A percentile compares a stretch with the other conserved stretches of the same genome.
Evolutionary conservation across 73 alveolate species (phyloP).

Genomic region (Tetrahymena elliotti): DNA sequence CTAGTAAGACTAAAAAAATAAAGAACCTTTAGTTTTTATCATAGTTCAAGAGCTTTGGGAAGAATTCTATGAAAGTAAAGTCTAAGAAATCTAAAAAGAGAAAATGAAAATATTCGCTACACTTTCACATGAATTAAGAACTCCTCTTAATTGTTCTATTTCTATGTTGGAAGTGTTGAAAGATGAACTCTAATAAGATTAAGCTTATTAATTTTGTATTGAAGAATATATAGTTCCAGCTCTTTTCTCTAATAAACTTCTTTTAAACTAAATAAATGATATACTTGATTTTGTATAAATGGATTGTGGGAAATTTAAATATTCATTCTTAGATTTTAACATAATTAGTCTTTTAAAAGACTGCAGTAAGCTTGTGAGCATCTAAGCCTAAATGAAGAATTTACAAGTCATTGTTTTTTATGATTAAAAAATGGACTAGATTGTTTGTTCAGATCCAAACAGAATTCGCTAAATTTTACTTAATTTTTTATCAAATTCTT

Average conservation of each 20-base stretch:
- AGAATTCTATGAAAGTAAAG: background rate
- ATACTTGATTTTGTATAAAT: slow-evolving; percentile 19
- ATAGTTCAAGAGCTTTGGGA: background rate
- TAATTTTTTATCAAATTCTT: background rate
- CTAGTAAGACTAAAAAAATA: background rate
- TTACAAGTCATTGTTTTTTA: background rate
- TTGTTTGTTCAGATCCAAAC: background rate
- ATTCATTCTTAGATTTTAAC: background rate
- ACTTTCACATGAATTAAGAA: slow-evolving; percentile 27
- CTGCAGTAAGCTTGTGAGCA: background rate
- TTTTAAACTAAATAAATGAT: slow-evolving; percentile 19
- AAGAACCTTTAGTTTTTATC: background rate
- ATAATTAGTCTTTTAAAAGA: background rate
- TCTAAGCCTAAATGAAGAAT: background rate
- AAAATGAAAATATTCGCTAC: background rate
- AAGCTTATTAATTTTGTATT: background rate
- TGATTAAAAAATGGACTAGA: background rate
- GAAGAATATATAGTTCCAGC: slow-evolving; percentile 16
- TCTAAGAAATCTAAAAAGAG: background rate
- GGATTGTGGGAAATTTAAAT: slow-evolving; percentile 12
- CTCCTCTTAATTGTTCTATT: slow-evolving; percentile 35
- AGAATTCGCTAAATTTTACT: background rate
- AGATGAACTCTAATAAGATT: background rate
- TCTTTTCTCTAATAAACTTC: background rate
- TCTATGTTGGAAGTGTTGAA: background rate